Conservation (phyloP, 345 rosid species). For the Passiflora organensis region DNA sequence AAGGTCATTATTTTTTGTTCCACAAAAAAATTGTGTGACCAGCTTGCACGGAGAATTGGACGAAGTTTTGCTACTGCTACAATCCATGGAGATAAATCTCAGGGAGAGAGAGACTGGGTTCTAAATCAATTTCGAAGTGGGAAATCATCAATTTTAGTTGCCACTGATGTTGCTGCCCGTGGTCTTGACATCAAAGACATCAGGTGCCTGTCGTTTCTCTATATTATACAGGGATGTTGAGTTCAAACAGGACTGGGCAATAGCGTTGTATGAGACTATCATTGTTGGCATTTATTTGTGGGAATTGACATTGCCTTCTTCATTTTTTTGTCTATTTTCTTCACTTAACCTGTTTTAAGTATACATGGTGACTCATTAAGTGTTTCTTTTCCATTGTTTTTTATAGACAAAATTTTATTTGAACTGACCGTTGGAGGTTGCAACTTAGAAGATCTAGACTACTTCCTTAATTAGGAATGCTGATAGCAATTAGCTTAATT, state of each 20-base stretch:
- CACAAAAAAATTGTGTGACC: conserved; percentile 89
- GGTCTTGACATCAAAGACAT: conserved; percentile 95
- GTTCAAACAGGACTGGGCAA: neutral
- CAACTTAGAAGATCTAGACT: too few species aligned
- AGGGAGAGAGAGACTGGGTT: conserved; percentile 94
- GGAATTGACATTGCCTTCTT: too few species aligned
- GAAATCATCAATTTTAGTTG: conserved; percentile 75
- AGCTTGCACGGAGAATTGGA: conserved; percentile 75
- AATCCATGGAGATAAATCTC: conserved; percentile 96
- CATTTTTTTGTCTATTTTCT: too few species aligned
- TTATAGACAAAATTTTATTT: too few species aligned
- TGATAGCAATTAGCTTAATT: too few species aligned
- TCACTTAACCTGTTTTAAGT: too few species aligned
- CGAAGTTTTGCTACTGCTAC: conserved; percentile 82
- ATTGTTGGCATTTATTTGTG: too few species aligned
- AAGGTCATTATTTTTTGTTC: conserved; percentile 86
- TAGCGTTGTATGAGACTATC: neutral
- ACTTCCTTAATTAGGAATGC: too few species aligned
- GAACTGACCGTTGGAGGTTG: too few species aligned
- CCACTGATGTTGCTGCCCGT: conserved; percentile 98
- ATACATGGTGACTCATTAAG: too few species aligned
- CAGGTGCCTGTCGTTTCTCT: conserved; percentile 34
- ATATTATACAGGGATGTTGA: neutral
- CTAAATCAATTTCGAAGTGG: conserved; percentile 84
- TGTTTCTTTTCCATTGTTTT: too few species aligned